phyloP scores from a whole-genome alignment of 257 asterid genomes.

The Solanum sparsipilum region DNA sequence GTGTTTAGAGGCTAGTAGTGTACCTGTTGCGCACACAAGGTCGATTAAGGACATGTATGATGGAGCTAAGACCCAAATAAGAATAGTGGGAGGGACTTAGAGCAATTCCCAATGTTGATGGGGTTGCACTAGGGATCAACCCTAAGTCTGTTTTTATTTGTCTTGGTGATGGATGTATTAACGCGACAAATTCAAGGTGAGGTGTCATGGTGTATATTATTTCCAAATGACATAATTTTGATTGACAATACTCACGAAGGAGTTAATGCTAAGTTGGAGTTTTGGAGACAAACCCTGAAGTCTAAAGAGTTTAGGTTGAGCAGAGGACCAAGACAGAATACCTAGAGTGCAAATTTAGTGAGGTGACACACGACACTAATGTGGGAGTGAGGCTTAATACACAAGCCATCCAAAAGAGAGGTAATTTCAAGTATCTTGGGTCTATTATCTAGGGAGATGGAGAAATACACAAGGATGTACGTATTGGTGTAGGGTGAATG shows the following conservation, averaged over 20 bases:
- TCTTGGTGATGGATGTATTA: neutral
- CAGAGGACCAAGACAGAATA: neutral
- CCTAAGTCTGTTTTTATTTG: neutral
- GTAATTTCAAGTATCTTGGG: neutral
- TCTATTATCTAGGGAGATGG: neutral
- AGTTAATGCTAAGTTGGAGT: neutral
- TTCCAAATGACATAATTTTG: neutral
- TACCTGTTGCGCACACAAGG: neutral
- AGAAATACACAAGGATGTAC: neutral
- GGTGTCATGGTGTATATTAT: neutral
- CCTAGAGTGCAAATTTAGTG: neutral
- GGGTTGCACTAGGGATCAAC: neutral
- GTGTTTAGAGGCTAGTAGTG: neutral
- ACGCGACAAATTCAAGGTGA: neutral
- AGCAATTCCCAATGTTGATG: neutral
- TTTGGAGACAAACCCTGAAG: neutral
- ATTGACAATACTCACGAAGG: neutral
- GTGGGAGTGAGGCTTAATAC: neutral
- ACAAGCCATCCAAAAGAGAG: neutral
- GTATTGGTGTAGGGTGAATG: neutral
- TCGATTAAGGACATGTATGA: neutral
- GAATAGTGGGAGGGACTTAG: neutral
- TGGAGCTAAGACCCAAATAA: neutral
- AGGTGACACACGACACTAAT: neutral
- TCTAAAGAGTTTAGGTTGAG: neutral